Evolutionary conservation across 2,329 filamentous ascomycete genomes (phyloP).

Genomic region (Ophiosphaerella narmari): DNA sequence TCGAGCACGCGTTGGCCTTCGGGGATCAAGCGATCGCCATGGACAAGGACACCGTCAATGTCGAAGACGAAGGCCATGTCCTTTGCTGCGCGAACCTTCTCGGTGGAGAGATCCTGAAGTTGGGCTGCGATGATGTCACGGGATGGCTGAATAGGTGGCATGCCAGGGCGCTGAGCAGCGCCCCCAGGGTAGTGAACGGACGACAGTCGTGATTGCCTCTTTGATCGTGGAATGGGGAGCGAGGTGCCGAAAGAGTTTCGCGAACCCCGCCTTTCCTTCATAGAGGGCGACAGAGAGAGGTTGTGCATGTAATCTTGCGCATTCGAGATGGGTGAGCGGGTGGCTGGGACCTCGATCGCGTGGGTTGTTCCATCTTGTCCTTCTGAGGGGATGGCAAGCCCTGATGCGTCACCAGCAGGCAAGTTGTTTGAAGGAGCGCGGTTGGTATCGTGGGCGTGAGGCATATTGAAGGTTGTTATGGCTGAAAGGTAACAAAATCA

Average conservation of each 20-base stretch:
- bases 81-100: slow-evolving; percentile 72
- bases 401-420: neutral
- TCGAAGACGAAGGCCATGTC: slow-evolving; percentile 85
- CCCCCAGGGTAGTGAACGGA: slow-evolving; percentile 60
- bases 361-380: slow-evolving; percentile 43
- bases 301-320: slow-evolving; percentile 73
- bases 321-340: slow-evolving; percentile 70
- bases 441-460: slow-evolving; percentile 46
- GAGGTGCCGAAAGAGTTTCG: slow-evolving; percentile 77
- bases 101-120: slow-evolving; percentile 68
- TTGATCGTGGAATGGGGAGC: slow-evolving; percentile 72
- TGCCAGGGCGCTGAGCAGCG: slow-evolving; percentile 58
- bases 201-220: slow-evolving; percentile 70
- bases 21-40: slow-evolving; percentile 72
- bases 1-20: slow-evolving; percentile 69
- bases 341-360: slow-evolving; percentile 71
- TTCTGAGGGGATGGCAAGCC: slow-evolving; percentile 36
- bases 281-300: slow-evolving; percentile 69
- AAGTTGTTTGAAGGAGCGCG: slow-evolving; percentile 20
- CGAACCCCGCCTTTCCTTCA: slow-evolving; percentile 69
- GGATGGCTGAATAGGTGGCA: slow-evolving; percentile 63
- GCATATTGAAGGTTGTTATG: slow-evolving; percentile 51
- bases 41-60: slow-evolving; percentile 75
- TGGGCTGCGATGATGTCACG: slow-evolving; percentile 72
- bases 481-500: slow-evolving; percentile 12